Evolutionary conservation across 1,139 yeast species (phyloP).

Genomic region (Blastobotrys capitulatus): DNA sequence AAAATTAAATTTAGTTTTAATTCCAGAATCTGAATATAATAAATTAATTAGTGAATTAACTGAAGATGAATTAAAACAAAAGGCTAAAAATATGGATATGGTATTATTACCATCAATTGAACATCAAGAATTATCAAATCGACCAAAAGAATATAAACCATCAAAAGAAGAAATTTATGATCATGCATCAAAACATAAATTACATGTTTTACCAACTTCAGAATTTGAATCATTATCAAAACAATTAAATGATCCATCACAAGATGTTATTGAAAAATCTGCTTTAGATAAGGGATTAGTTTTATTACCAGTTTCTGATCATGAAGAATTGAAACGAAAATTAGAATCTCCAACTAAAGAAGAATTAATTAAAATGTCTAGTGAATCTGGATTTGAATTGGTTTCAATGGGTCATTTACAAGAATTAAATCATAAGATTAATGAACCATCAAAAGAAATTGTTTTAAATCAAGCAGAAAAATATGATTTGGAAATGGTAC

Average conservation of each 20-base stretch:
- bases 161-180: constrained; percentile 21
- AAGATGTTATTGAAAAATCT: constrained; percentile 14
- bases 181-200: constrained; percentile 20
- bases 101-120: constrained; percentile 25
- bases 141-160: constrained; percentile 26
- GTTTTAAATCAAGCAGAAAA: constrained; percentile 16
- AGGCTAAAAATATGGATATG: constrained; percentile 18
- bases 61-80: constrained; percentile 19
- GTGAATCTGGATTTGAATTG: constrained; percentile 24
- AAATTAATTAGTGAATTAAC: constrained; percentile 18
- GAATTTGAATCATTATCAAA: constrained; percentile 24
- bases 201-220: constrained; percentile 24
- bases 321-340: constrained; percentile 23
- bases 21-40: constrained; percentile 19
- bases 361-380: constrained; percentile 23
- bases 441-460: constrained; percentile 24
- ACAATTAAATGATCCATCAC: constrained; percentile 15
- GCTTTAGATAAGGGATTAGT: constrained; percentile 30
- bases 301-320: constrained; percentile 31
- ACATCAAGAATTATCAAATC: constrained; percentile 22
- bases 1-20: constrained; percentile 21
- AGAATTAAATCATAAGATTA: constrained; percentile 25
- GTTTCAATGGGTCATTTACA: constrained; percentile 24
- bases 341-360: constrained; percentile 23
- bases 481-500: constrained; percentile 15